Percentiles rank a stretch among this genome's conserved stretches.
Conservation (phyloP, 441 rosid species). For the Corymbia calophylla region DNA sequence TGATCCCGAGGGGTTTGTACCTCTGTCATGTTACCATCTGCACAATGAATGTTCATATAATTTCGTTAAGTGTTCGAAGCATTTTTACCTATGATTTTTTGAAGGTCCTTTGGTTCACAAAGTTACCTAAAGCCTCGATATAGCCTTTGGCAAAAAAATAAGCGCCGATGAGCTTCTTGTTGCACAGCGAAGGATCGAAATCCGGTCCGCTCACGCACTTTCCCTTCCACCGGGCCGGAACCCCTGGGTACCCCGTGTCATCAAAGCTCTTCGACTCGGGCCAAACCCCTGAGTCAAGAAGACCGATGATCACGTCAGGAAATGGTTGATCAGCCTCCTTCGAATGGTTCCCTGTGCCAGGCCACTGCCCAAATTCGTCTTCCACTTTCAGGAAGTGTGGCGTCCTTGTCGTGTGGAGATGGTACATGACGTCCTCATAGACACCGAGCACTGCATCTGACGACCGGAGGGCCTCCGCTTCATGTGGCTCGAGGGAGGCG, state of each 20-base stretch:
- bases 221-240: slow-evolving; percentile 27
- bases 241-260: slow-evolving; percentile 19
- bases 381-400: slow-evolving; percentile 6
- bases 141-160: not conserved
- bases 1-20: slow-evolving; percentile 15
- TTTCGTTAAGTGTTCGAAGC: not conserved
- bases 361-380: slow-evolving; percentile 3
- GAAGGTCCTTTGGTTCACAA: not conserved
- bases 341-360: not conserved
- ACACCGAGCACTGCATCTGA: not conserved
- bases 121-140: too few relatives aligned
- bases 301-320: slow-evolving; percentile 21
- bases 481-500: not conserved
- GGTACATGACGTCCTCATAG: not conserved
- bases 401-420: slow-evolving; percentile 20
- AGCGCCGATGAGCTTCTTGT: slow-evolving; percentile 31
- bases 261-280: slow-evolving; percentile 25
- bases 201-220: slow-evolving; percentile 10
- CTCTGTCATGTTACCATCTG: not conserved
- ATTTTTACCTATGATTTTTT: not conserved
- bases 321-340: not conserved
- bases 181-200: slow-evolving; percentile 13
- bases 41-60: not conserved
- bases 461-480: not conserved
- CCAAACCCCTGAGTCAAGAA: slow-evolving; percentile 27